Evolutionary conservation across 192 early-diverging fungal species (phyloP).

Genomic region (Rhizoclosmatium globosum): DNA sequence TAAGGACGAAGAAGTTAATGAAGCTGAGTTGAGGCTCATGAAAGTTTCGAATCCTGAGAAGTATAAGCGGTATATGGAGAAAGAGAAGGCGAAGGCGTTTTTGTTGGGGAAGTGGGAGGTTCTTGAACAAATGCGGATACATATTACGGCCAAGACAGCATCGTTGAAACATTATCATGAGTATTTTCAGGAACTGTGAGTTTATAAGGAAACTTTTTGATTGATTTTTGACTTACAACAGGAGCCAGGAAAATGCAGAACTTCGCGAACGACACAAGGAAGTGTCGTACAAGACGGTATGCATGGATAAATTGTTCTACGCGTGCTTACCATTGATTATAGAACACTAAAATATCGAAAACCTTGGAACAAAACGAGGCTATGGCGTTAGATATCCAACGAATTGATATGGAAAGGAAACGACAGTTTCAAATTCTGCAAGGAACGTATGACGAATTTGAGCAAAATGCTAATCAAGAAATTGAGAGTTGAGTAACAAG

Average conservation of each 20-base stretch:
- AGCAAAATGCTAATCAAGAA: neutral
- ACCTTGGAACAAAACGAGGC: conserved; percentile 32
- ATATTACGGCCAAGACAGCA: conserved; percentile 35
- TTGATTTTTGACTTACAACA: neutral
- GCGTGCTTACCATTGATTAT: neutral
- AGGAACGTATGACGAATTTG: conserved; percentile 15
- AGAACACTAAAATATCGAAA: conserved; percentile 34
- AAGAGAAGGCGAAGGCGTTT: conserved; percentile 33
- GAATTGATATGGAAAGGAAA: conserved; percentile 16
- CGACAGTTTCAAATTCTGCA: conserved; percentile 14
- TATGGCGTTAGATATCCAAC: conserved; percentile 9
- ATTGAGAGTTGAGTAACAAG: conserved; percentile 7
- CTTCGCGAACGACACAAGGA: conserved; percentile 28
- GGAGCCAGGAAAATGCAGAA: conserved; percentile 34
- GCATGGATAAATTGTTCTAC: neutral
- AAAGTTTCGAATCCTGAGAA: conserved; percentile 37
- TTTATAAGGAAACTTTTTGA: neutral
- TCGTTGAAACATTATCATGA: conserved; percentile 37
- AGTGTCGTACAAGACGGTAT: neutral
- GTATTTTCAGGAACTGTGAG: conserved; percentile 32
- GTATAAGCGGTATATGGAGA: conserved; percentile 34
- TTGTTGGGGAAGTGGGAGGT: conserved; percentile 34
- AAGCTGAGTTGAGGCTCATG: conserved; percentile 12
- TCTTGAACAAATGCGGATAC: conserved; percentile 35
- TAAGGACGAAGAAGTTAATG: conserved; percentile 18